phyloP scores from a whole-genome alignment of 139 green algal species.

The Micractinium sp. region DNA sequence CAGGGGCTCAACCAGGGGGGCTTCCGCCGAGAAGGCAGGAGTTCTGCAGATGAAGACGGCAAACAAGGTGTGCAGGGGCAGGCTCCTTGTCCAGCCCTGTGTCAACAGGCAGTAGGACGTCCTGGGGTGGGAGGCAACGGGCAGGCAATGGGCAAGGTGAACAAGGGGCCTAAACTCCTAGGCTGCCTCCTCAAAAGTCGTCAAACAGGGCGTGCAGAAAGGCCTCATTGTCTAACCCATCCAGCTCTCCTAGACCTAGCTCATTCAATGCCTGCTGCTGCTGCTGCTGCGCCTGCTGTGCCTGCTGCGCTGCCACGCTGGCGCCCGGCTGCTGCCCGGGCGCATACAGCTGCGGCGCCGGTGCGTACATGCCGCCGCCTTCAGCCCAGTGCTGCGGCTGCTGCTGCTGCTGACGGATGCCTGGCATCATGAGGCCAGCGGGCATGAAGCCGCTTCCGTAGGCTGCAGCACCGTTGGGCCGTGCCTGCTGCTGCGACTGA shows the following conservation, averaged over 20 bases:
- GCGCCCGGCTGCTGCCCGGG: neutral
- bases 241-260: neutral
- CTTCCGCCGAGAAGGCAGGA: too few species aligned
- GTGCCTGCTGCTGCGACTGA: neutral
- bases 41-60: too few species aligned
- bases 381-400: neutral
- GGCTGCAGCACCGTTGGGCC: neutral
- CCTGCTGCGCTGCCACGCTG: neutral
- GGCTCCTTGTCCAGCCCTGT: too few species aligned
- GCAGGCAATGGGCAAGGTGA: too few species aligned
- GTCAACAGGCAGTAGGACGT: too few species aligned
- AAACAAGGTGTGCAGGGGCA: too few species aligned
- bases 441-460: neutral
- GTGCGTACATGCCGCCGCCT: neutral
- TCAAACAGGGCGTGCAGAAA: slow-evolving; percentile 2
- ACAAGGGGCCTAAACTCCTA: too few species aligned
- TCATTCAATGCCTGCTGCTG: neutral
- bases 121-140: too few species aligned
- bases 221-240: neutral
- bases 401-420: neutral
- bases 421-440: slow-evolving; percentile 7
- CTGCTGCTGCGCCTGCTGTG: neutral
- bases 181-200: neutral
- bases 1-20: too few species aligned
- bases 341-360: neutral